Percentiles rank a stretch among this genome's conserved stretches.
phyloP scores from a whole-genome alignment of 805 yeast species.

The Candida ovalis region DNA sequence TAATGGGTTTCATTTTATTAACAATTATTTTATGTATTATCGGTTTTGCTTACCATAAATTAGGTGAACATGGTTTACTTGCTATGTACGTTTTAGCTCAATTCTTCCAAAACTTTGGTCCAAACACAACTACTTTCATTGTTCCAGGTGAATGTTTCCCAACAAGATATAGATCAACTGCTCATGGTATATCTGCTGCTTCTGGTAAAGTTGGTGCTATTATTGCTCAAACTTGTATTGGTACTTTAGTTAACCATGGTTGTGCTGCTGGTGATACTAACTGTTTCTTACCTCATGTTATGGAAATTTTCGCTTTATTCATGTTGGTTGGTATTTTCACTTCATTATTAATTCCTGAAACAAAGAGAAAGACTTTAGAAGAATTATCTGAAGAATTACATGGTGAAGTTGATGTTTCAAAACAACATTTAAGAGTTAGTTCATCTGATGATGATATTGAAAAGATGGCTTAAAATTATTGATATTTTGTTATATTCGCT shows the following conservation, averaged over 20 bases:
- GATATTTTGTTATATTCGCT: neutral
- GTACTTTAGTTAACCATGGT: constrained; percentile 77
- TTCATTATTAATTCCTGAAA: constrained; percentile 77
- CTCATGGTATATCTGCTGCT: constrained; percentile 94
- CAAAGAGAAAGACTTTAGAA: constrained; percentile 88
- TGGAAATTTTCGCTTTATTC: constrained; percentile 90
- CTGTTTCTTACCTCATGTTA: constrained; percentile 88
- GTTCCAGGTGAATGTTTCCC: constrained; percentile 92
- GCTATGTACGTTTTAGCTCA: constrained; percentile 78
- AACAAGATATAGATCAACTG: constrained; percentile 92
- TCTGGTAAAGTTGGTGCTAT: constrained; percentile 91
- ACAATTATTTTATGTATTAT: constrained; percentile 72
- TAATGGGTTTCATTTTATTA: constrained; percentile 68
- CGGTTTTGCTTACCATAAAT: constrained; percentile 79
- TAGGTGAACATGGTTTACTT: constrained; percentile 62
- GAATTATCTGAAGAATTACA: constrained; percentile 77
- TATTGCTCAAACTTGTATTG: constrained; percentile 82
- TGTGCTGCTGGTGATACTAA: constrained; percentile 56
- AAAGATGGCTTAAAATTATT: neutral
- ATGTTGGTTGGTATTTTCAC: constrained; percentile 76
- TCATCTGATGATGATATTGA: constrained; percentile 1
- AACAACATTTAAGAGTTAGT: constrained; percentile 1
- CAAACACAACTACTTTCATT: constrained; percentile 87
- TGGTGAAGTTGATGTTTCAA: constrained; percentile 58
- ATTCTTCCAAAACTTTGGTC: constrained; percentile 90